Evolutionary conservation across 2,329 filamentous ascomycete species (phyloP), one percentile per base, ranked within the genome.

Genomic region (Tolypocladium capitatum): DNA sequence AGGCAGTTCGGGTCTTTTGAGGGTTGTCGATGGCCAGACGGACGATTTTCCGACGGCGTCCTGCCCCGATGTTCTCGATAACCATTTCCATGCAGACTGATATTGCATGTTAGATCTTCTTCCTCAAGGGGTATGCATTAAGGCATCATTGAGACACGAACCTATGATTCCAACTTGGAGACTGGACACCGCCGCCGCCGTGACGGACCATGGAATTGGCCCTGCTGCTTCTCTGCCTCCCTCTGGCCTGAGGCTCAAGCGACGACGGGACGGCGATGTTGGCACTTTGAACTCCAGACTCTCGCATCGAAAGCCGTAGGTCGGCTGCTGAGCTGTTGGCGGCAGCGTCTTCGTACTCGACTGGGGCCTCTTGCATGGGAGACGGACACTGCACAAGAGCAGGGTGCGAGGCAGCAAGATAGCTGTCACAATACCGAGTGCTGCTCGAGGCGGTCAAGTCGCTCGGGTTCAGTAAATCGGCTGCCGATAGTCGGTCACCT

Each of bases 401-500:
- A 43, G 42, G 53, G 47, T 46, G 49, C 20, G 59, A 60, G 31
- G 56, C 60, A 30, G 58, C 57, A 38, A 62, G 57, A 51, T 63
- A 63, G 34, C 57, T 60, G 45, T 58, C 61, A 48, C 60, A 62
- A 46, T 58, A 64, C 27, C 56, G 60, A 36, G 57, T 51, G 35
- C 48, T 46, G 32, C 35, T 46, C 14, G 52, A 47, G n/a, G 47
- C 38, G 32, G 51, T 48, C 3, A 44, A 41, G 48, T 32, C 18
- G 48, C 51, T 51, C 18, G 45, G 43, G 35, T 33, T 54, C 54
- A 68, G 62, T 59, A 70, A 64, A 53, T 65, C 64, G 62, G 67
- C 61, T 62, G 68, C 62, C 46, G 58, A 55, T 47, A 63, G 60
- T 61, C 63, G 63, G 52, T 62, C 69, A 47, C 62, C 63, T 33